Evolutionary conservation across 306 rosid species (phyloP).

Genomic region (Cucumis melo): DNA sequence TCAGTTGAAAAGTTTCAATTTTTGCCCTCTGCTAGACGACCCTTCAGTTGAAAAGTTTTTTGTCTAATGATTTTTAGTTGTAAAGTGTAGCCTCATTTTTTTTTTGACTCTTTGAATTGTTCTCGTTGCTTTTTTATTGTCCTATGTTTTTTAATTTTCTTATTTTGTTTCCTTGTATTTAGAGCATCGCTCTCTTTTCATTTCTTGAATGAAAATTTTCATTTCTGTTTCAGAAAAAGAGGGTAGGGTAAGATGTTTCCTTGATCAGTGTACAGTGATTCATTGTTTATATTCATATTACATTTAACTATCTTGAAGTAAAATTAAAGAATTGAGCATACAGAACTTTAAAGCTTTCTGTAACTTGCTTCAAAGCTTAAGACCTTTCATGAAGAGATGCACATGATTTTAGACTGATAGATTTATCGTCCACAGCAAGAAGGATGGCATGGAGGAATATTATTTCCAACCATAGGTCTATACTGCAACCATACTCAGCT

Average conservation of each 20-base stretch:
- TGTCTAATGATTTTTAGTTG: no score
- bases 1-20: no score
- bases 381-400: background rate
- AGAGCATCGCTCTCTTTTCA: no score
- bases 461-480: background rate
- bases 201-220: no score
- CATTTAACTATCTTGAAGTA: background rate
- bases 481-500: background rate
- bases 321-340: background rate
- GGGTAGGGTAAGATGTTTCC: background rate
- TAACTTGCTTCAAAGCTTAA: background rate
- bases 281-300: background rate
- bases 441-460: conserved; percentile 31
- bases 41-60: no score
- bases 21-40: no score
- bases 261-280: background rate
- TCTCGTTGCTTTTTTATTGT: no score
- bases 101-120: no score
- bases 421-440: background rate
- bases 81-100: no score
- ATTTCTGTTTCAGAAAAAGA: no score
- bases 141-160: no score
- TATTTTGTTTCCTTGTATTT: no score
- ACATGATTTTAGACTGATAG: background rate
- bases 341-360: background rate